Evolutionary conservation across 768 basidiomycete genomes (phyloP).

Genomic region (Galerina sulciceps): DNA sequence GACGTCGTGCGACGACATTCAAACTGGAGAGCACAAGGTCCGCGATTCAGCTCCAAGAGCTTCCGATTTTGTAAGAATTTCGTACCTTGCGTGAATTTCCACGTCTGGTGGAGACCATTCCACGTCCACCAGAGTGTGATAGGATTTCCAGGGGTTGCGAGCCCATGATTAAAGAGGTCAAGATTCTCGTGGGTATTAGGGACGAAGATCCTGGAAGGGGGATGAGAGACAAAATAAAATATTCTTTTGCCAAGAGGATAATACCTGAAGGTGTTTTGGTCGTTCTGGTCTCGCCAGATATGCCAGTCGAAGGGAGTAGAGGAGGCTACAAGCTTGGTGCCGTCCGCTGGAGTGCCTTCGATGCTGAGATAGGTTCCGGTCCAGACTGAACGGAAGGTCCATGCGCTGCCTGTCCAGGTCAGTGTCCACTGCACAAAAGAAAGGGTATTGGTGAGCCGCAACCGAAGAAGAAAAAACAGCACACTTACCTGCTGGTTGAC

Average conservation of each 20-base stretch:
- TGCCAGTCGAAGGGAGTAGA: conserved; percentile 48
- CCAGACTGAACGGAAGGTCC: conserved; percentile 45
- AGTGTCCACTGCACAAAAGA: conserved; percentile 48
- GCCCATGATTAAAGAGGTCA: conserved; percentile 53
- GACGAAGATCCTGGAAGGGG: conserved; percentile 45
- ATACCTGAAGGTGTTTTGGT: conserved; percentile 46
- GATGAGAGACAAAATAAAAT: background rate
- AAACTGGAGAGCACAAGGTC: background rate
- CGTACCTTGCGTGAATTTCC: conserved; percentile 44
- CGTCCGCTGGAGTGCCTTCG: conserved; percentile 42
- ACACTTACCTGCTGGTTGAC: conserved; percentile 52
- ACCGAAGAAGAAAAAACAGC: background rate
- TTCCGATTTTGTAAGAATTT: background rate
- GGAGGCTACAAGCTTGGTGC: conserved; percentile 41
- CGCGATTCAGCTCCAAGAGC: too few species aligned
- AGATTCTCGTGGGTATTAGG: conserved; percentile 46
- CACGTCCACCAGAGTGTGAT: conserved; percentile 54
- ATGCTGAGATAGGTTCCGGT: conserved; percentile 46
- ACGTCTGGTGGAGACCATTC: conserved; percentile 56
- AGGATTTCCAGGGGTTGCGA: conserved; percentile 44
- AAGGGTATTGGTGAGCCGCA: background rate
- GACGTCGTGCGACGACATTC: background rate
- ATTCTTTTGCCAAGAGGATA: background rate
- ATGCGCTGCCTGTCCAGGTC: conserved; percentile 39
- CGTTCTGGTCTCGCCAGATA: conserved; percentile 48